phyloP scores from a whole-genome alignment of 441 rosid genomes.

The Mallotus japonicus region DNA sequence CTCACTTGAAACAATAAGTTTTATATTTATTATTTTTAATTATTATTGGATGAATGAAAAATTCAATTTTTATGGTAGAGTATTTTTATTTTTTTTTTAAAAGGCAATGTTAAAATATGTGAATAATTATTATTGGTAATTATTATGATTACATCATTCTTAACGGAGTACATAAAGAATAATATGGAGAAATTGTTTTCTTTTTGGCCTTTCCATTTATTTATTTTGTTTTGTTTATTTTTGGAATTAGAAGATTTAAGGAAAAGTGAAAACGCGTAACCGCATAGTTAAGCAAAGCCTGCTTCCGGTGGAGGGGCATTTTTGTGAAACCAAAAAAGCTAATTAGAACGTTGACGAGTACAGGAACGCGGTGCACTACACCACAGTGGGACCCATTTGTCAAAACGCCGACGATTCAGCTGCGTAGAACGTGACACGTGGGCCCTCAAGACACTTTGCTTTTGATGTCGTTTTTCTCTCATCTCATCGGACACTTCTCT shows the following conservation, averaged over 20 bases:
- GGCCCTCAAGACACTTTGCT: conserved; percentile 21
- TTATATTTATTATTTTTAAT: too few relatives aligned
- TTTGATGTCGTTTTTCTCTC: conserved; percentile 16
- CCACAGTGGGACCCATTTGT: conserved; percentile 11
- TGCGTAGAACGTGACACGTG: conserved; percentile 40
- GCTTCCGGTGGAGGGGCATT: conserved; percentile 20
- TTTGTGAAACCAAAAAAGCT: background rate
- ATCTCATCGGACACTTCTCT: background rate
- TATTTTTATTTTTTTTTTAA: too few relatives aligned
- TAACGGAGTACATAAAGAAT: background rate
- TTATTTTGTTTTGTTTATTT: background rate
- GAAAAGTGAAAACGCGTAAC: conserved; percentile 23
- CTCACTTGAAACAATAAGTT: too few relatives aligned
- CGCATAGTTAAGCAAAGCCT: background rate
- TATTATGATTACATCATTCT: background rate
- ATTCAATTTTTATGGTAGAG: too few relatives aligned
- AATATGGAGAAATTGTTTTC: background rate
- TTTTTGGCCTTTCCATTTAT: background rate
- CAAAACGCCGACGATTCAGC: conserved; percentile 37
- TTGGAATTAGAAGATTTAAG: too few relatives aligned
- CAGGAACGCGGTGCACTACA: conserved; percentile 30
- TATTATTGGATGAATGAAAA: too few relatives aligned
- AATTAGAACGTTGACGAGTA: background rate
- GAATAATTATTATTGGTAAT: background rate
- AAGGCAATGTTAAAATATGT: background rate